A percentile compares a stretch with the other conserved stretches of the same genome.
Evolutionary conservation across 306 rosid genomes (phyloP).

Genomic region (Prunus padus): DNA sequence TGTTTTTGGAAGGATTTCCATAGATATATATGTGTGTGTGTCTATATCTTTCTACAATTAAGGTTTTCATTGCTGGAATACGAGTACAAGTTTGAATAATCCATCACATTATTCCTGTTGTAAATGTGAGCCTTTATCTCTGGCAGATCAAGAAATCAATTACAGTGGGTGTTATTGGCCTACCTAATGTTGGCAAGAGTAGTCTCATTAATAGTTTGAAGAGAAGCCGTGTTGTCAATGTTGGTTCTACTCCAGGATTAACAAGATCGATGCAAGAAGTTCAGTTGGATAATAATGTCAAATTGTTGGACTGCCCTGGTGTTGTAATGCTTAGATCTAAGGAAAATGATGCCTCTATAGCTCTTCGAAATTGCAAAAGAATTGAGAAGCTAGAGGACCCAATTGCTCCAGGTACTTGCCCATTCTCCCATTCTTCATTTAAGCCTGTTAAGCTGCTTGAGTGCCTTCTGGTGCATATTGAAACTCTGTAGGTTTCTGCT

Average conservation of each 20-base stretch:
- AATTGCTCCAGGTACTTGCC: constrained; percentile 67
- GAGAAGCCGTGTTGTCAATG: constrained; percentile 71
- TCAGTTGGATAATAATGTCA: constrained; percentile 81
- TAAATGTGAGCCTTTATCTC: constrained; percentile 20
- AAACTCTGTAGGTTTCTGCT: not conserved
- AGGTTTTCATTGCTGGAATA: not conserved
- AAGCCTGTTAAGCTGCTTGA: not conserved
- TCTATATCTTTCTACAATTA: not conserved
- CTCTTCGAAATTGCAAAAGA: constrained; percentile 87
- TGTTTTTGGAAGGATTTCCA: not conserved
- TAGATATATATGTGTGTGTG: not conserved
- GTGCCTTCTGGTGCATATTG: not conserved
- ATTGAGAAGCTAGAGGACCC: constrained; percentile 92
- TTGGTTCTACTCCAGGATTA: constrained; percentile 87
- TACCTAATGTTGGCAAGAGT: constrained; percentile 98
- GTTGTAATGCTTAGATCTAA: constrained; percentile 76
- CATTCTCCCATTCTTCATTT: not conserved
- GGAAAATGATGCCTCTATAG: constrained; percentile 60
- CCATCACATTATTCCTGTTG: not conserved
- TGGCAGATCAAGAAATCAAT: constrained; percentile 88
- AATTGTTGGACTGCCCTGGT: constrained; percentile 94
- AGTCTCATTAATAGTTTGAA: constrained; percentile 89
- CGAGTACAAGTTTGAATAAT: not conserved
- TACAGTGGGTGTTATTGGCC: constrained; percentile 89
- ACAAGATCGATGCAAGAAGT: constrained; percentile 95